A percentile compares a stretch with the other conserved stretches of the same genome.
Evolutionary conservation across 31 red algal genomes (phyloP).

Genomic region (Asparagopsis taxiformis): DNA sequence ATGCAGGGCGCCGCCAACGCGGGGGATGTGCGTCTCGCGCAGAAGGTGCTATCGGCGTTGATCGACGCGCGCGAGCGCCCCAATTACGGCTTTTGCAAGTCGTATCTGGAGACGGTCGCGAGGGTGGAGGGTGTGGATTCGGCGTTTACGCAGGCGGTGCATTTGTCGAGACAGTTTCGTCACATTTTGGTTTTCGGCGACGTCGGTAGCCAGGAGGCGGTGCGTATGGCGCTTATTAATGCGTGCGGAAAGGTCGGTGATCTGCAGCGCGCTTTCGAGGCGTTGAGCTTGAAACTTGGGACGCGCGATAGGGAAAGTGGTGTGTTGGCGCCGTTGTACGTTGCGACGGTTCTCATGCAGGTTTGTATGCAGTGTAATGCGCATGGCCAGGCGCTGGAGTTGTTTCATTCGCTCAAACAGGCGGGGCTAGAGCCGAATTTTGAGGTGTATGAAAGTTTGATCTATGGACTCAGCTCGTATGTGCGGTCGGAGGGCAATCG

Average conservation of each 20-base stretch:
- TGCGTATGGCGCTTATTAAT: slow-evolving; percentile 63
- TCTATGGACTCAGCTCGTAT: slow-evolving; percentile 44
- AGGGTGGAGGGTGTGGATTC: slow-evolving; percentile 8
- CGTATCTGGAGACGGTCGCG: slow-evolving; percentile 42
- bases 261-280: slow-evolving; percentile 38
- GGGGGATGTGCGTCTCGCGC: slow-evolving; percentile 21
- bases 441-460: slow-evolving; percentile 69
- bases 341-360: slow-evolving; percentile 65
- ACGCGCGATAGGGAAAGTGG: not conserved
- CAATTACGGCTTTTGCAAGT: slow-evolving; percentile 65
- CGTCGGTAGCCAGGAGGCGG: slow-evolving; percentile 38
- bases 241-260: slow-evolving; percentile 57
- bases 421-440: slow-evolving; percentile 55
- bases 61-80: slow-evolving; percentile 19
- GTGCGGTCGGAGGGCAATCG: slow-evolving; percentile 11
- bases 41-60: slow-evolving; percentile 8
- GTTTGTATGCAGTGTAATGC: slow-evolving; percentile 43
- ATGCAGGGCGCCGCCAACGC: slow-evolving; percentile 61
- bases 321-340: slow-evolving; percentile 41
- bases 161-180: slow-evolving; percentile 26
- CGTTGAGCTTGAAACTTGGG: slow-evolving; percentile 10
- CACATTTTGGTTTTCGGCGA: slow-evolving; percentile 52
- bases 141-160: slow-evolving; percentile 37
- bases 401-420: slow-evolving; percentile 53
- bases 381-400: slow-evolving; percentile 50